Conservation (phyloP, 2,329 filamentous ascomycete genomes). For the Daldinia eschscholtzii region DNA sequence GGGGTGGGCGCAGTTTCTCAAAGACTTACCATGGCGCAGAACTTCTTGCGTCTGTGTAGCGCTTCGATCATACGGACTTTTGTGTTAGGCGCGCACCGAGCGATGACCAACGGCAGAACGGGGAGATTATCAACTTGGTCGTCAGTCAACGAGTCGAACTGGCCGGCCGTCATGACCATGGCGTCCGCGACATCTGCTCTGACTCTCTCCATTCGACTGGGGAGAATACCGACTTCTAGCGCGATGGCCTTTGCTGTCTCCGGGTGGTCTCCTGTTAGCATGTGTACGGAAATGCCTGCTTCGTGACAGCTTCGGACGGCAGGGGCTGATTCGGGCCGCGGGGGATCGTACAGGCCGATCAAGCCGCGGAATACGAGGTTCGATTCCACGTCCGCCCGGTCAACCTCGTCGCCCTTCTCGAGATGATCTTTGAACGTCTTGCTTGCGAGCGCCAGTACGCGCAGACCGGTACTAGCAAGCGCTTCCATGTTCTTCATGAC, state of each 20-base stretch:
- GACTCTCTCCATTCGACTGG: conserved; percentile 68
- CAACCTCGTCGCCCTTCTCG: conserved; percentile 60
- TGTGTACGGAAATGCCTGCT: conserved; percentile 75
- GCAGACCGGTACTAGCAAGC: conserved; percentile 68
- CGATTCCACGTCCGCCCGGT: conserved; percentile 68
- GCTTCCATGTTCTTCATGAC: conserved; percentile 73
- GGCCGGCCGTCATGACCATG: conserved; percentile 73
- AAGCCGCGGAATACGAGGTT: conserved; percentile 74
- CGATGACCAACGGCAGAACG: conserved; percentile 75
- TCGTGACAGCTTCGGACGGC: conserved; percentile 70
- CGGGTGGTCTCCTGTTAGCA: conserved; percentile 76
- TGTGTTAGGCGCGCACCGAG: conserved; percentile 76
- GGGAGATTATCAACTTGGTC: conserved; percentile 74
- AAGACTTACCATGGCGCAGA: conserved; percentile 70
- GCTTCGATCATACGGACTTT: conserved; percentile 82
- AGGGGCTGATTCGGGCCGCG: conserved; percentile 73
- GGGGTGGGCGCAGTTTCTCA: background rate
- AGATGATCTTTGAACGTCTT: conserved; percentile 56
- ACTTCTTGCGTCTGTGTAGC: conserved; percentile 73
- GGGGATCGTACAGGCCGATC: conserved; percentile 78
- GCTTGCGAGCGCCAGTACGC: conserved; percentile 75
- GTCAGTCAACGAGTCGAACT: conserved; percentile 74
- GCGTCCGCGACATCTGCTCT: conserved; percentile 66
- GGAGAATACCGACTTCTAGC: conserved; percentile 71
- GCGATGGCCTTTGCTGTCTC: conserved; percentile 74